These are phyloP conservation scores for Scheffersomyces coipomensis DNA, from an alignment of 805 yeast genomes.

Conservation along the genomic window DNA sequence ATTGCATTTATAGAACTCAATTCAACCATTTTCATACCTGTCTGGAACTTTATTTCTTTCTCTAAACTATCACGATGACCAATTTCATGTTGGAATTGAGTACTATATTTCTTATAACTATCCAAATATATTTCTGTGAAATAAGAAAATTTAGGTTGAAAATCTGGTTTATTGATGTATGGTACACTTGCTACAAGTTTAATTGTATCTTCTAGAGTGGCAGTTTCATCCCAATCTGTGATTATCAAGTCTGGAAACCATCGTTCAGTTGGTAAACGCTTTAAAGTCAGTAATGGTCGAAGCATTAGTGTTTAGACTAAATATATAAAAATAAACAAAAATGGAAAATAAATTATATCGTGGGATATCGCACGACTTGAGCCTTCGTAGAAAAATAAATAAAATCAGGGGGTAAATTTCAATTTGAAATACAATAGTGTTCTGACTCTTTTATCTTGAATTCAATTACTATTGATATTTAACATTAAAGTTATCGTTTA, in stretches of 20 bases:
- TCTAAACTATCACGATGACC: slow-evolving; percentile 30
- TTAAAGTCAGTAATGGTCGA: background rate
- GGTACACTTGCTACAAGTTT: slow-evolving; percentile 49
- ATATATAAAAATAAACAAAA: too few species aligned
- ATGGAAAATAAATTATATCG: too few species aligned
- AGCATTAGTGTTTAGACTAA: background rate
- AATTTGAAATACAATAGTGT: too few species aligned
- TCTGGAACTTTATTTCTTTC: slow-evolving; percentile 46
- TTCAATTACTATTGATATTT: too few species aligned
- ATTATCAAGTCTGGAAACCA: slow-evolving; percentile 23
- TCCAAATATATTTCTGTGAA: slow-evolving; percentile 42
- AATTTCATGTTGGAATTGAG: slow-evolving; percentile 12
- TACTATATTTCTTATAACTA: slow-evolving; percentile 29
- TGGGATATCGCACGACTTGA: too few species aligned
- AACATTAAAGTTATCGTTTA: background rate
- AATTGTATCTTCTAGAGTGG: slow-evolving; percentile 56
- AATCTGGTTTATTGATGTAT: slow-evolving; percentile 34
- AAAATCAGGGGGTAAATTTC: too few species aligned
- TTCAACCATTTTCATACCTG: slow-evolving; percentile 46
- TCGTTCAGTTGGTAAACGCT: background rate
- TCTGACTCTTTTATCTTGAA: too few species aligned
- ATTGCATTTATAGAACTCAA: slow-evolving; percentile 46
- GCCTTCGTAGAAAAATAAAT: too few species aligned
- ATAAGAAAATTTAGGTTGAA: slow-evolving; percentile 37
- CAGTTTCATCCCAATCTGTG: slow-evolving; percentile 69